phyloP scores from a whole-genome alignment of 768 basidiomycete genomes.

The Lactifluus piperatus region DNA sequence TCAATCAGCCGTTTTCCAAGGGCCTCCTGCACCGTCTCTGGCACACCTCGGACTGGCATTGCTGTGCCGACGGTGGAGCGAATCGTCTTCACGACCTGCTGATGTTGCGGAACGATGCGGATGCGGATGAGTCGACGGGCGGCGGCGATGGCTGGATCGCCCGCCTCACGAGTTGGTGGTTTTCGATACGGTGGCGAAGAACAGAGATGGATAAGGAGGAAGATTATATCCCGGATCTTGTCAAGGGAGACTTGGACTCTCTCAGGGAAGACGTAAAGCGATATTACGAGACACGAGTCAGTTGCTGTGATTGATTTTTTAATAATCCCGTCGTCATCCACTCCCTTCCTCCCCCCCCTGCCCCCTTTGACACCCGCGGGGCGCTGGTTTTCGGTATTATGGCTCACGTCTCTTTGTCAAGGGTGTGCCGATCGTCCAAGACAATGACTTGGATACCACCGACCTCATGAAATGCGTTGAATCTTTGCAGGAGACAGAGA shows the following conservation, averaged over 20 bases:
- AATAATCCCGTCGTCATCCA: too few relatives aligned
- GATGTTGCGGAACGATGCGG: constrained; percentile 1
- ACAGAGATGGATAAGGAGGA: constrained; percentile 40
- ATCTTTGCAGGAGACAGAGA: constrained; percentile 52
- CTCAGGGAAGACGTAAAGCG: constrained; percentile 60
- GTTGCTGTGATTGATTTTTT: constrained; percentile 13
- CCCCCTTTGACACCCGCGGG: not conserved
- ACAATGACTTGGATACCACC: constrained; percentile 74
- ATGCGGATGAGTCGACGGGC: not conserved
- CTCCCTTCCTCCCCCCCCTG: too few relatives aligned
- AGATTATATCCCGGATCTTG: constrained; percentile 64
- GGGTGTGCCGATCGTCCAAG: constrained; percentile 62
- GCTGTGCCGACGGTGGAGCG: constrained; percentile 54
- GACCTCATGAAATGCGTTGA: constrained; percentile 91
- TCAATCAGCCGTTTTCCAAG: constrained; percentile 80
- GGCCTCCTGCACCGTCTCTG: constrained; percentile 54
- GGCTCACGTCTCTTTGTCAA: constrained; percentile 24
- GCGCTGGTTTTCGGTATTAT: not conserved
- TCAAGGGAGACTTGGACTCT: constrained; percentile 94
- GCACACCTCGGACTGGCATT: constrained; percentile 24
- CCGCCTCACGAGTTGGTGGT: not conserved
- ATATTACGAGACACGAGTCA: constrained; percentile 57
- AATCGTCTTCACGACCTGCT: constrained; percentile 54
- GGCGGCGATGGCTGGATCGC: not conserved
- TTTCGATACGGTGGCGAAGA: not conserved